These are phyloP conservation scores for Xylaria sp. DNA, from an alignment of 2,329 filamentous ascomycete genomes.

Conservation along the genomic window DNA sequence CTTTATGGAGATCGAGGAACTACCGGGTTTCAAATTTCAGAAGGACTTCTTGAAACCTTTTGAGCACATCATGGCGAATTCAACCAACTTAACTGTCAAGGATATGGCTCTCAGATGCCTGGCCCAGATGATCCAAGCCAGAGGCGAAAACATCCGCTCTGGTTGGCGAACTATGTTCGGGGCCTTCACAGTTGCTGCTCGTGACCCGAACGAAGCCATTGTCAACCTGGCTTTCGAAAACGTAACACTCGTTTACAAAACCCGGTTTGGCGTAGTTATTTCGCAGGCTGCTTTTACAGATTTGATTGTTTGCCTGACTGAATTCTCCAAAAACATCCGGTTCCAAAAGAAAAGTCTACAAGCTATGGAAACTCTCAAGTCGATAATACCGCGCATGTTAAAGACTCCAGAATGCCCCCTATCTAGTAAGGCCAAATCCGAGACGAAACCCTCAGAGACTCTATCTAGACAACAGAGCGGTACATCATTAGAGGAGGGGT, in stretches of 20 bases:
- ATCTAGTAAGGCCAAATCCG: slow-evolving; percentile 61
- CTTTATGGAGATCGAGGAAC: slow-evolving; percentile 97
- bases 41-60: slow-evolving; percentile 99
- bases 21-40: slow-evolving; percentile 99
- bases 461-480: slow-evolving; percentile 70
- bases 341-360: slow-evolving; percentile 99
- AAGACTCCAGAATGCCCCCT: slow-evolving; percentile 94
- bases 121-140: slow-evolving; percentile 98
- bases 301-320: slow-evolving; percentile 92
- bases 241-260: slow-evolving; percentile 94
- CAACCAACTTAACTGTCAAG: slow-evolving; percentile 89
- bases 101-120: slow-evolving; percentile 96
- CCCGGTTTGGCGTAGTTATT: slow-evolving; percentile 94
- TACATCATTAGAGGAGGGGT: slow-evolving; percentile 94
- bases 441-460: slow-evolving; percentile 56
- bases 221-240: slow-evolving; percentile 98
- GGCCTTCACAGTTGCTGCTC: slow-evolving; percentile 94
- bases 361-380: slow-evolving; percentile 93
- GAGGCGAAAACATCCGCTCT: slow-evolving; percentile 95
- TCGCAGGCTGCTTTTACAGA: slow-evolving; percentile 97
- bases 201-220: slow-evolving; percentile 92
- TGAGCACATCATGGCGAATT: slow-evolving; percentile 96
- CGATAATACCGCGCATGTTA: slow-evolving; percentile 93
- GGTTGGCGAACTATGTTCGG: slow-evolving; percentile 99
- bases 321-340: slow-evolving; percentile 98